Conservation (phyloP, 805 yeast genomes). For the Candida germanica region DNA sequence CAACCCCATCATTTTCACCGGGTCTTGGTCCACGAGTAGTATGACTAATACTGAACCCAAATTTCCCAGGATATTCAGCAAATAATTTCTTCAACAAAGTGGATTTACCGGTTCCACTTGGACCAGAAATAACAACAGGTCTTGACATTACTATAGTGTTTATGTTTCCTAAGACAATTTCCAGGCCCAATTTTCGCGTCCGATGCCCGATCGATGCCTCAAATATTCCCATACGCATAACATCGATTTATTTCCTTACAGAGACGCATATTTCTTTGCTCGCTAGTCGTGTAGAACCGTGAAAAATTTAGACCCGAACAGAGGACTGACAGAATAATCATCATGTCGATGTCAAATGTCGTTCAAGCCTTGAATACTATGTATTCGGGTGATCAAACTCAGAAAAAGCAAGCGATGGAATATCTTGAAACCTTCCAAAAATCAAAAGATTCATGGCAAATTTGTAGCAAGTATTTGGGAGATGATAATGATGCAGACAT, state of each 20-base stretch:
- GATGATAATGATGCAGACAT: slow-evolving; percentile 31
- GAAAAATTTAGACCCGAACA: too few species aligned
- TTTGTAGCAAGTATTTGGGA: slow-evolving; percentile 54
- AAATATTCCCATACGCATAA: too few species aligned
- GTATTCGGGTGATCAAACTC: slow-evolving; percentile 46
- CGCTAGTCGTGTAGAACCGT: too few species aligned
- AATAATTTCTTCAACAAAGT: slow-evolving; percentile 86
- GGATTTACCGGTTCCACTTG: slow-evolving; percentile 95
- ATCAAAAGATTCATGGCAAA: slow-evolving; percentile 76
- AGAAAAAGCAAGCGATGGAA: slow-evolving; percentile 45
- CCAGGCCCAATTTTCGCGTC: too few species aligned
- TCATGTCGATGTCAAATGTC: slow-evolving; percentile 21
- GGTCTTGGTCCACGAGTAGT: slow-evolving; percentile 90
- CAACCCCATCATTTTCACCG: slow-evolving; percentile 87
- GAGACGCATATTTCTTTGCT: too few species aligned
- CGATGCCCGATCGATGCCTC: too few species aligned
- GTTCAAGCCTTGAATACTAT: slow-evolving; percentile 47
- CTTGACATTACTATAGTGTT: slow-evolving; percentile 51
- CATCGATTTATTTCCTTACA: too few species aligned
- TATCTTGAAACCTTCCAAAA: slow-evolving; percentile 82
- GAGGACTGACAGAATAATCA: too few species aligned
- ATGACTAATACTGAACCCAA: slow-evolving; percentile 92
- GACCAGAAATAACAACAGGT: slow-evolving; percentile 95
- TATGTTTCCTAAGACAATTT: too few species aligned
- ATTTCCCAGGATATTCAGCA: slow-evolving; percentile 82